These are phyloP conservation scores for Trichophyton schoenleinii DNA, from an alignment of 2,329 filamentous ascomycete species.

Conservation along the genomic window DNA sequence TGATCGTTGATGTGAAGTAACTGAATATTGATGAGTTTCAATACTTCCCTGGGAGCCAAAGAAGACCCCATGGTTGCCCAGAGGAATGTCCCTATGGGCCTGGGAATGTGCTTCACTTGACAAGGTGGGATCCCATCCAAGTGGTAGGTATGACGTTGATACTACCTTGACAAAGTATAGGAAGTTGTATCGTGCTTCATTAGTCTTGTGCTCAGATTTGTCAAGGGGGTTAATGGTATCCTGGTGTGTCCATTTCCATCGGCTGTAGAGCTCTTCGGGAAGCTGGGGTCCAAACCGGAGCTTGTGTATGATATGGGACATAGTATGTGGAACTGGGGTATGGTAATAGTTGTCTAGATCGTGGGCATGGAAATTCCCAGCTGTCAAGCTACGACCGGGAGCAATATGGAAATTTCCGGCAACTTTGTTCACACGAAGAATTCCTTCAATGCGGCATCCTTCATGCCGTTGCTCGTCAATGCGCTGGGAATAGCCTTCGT, in stretches of 20 bases:
- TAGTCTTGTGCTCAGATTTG: slow-evolving; percentile 59
- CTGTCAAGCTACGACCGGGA: slow-evolving; percentile 89
- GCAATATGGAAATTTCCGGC: slow-evolving; percentile 98
- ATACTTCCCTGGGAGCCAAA: slow-evolving; percentile 61
- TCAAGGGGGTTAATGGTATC: slow-evolving; percentile 81
- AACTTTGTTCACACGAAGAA: slow-evolving; percentile 92
- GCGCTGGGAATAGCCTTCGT: slow-evolving; percentile 84
- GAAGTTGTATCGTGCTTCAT: slow-evolving; percentile 80
- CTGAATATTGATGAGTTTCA: slow-evolving; percentile 96
- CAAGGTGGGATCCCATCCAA: slow-evolving; percentile 65
- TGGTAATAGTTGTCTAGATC: slow-evolving; percentile 94
- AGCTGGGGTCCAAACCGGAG: slow-evolving; percentile 89
- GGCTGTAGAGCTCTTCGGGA: slow-evolving; percentile 53
- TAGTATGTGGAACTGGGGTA: slow-evolving; percentile 62
- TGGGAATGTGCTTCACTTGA: slow-evolving; percentile 27
- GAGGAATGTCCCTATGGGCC: slow-evolving; percentile 43
- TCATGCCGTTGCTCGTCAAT: slow-evolving; percentile 79
- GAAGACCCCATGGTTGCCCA: slow-evolving; percentile 58
- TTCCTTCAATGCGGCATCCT: slow-evolving; percentile 87
- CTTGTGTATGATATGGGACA: slow-evolving; percentile 77
- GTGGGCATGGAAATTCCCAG: slow-evolving; percentile 93
- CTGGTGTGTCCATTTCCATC: slow-evolving; percentile 69
- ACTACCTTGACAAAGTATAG: slow-evolving; percentile 99
- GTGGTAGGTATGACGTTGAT: slow-evolving; percentile 81
- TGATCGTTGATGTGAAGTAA: slow-evolving; percentile 90